Evolutionary conservation across 257 asterid species (phyloP).

Genomic region (Galeopsis tetrahit): DNA sequence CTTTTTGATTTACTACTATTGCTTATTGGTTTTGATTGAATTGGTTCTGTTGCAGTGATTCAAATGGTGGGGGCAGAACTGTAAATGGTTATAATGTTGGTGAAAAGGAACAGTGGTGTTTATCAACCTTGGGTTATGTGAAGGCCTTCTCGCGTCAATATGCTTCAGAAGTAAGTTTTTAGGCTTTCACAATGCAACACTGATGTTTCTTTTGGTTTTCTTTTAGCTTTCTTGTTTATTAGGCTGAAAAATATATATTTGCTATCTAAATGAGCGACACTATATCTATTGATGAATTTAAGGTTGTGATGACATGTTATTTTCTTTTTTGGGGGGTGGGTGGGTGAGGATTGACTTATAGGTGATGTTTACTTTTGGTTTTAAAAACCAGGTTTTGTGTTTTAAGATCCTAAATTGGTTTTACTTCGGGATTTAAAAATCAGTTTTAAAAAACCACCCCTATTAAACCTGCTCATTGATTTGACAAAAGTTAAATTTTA

Average conservation of each 20-base stretch:
- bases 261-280: not conserved
- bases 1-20: constrained; percentile 5
- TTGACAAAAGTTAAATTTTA: no score
- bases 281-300: not conserved
- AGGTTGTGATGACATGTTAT: not conserved
- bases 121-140: constrained; percentile 88
- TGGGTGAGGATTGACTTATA: not conserved
- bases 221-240: not conserved
- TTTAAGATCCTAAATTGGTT: no score
- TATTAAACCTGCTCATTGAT: no score
- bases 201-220: constrained; percentile 12
- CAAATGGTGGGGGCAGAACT: constrained; percentile 60
- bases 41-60: constrained; percentile 44
- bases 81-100: constrained; percentile 62
- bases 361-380: no score
- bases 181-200: constrained; percentile 7
- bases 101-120: constrained; percentile 95
- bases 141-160: constrained; percentile 92
- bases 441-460: no score
- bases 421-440: no score
- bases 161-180: constrained; percentile 81
- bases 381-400: no score
- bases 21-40: constrained; percentile 27
- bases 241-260: not conserved
- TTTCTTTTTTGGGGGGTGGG: not conserved